phyloP scores from a whole-genome alignment of 2,329 filamentous ascomycete species.

The Metarhizium album region DNA sequence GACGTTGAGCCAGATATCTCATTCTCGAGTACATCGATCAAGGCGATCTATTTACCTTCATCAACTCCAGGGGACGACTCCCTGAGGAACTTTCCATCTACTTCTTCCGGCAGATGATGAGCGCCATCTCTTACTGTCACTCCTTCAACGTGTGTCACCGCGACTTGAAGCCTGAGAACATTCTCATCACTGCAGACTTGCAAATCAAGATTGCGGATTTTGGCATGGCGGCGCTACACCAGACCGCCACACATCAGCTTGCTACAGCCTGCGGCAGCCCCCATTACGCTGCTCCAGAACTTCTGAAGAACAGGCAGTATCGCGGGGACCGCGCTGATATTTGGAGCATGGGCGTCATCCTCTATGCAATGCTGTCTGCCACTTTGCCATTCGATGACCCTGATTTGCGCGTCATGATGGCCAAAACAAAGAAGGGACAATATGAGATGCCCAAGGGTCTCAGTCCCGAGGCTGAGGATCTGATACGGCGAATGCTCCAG shows the following conservation, averaged over 20 bases:
- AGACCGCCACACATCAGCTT: constrained; percentile 67
- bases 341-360: constrained; percentile 86
- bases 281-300: constrained; percentile 90
- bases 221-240: constrained; percentile 87
- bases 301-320: constrained; percentile 68
- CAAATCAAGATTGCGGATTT: constrained; percentile 95
- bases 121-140: constrained; percentile 85
- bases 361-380: constrained; percentile 80
- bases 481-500: constrained; percentile 71
- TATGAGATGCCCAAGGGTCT: constrained; percentile 54
- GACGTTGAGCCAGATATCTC: constrained; percentile 58
- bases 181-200: constrained; percentile 64
- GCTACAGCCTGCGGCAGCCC: constrained; percentile 91
- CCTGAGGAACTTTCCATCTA: constrained; percentile 70
- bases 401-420: constrained; percentile 51
- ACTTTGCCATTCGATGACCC: constrained; percentile 71
- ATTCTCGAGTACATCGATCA: constrained; percentile 84
- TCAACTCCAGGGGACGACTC: constrained; percentile 63
- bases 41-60: constrained; percentile 76
- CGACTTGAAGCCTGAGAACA: constrained; percentile 95
- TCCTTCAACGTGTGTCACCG: constrained; percentile 91
- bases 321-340: constrained; percentile 80
- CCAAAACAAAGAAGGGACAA: constrained; percentile 45
- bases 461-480: constrained; percentile 58
- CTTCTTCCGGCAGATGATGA: constrained; percentile 88